These are phyloP conservation scores for Myriosclerotinia curreyana DNA, from an alignment of 2,329 filamentous ascomycete species.

Conservation along the genomic window DNA sequence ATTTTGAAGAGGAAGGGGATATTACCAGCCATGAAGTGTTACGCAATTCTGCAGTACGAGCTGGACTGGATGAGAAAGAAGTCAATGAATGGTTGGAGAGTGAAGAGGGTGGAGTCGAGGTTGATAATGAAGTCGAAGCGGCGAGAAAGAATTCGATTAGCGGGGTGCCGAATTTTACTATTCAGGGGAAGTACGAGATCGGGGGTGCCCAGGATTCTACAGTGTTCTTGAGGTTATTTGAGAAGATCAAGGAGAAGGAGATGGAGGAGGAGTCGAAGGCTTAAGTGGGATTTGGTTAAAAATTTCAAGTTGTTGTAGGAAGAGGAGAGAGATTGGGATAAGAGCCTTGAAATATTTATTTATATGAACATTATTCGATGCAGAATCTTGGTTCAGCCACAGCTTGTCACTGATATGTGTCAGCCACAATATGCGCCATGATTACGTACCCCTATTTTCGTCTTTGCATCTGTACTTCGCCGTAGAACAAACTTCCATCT, in stretches of 20 bases:
- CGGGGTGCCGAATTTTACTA: constrained; percentile 73
- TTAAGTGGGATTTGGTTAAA: constrained; percentile 10
- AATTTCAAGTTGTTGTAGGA: background rate
- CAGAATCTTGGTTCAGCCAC: background rate
- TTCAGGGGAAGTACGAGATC: constrained; percentile 65
- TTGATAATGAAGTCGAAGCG: constrained; percentile 38
- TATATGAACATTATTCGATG: background rate
- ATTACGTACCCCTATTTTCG: background rate
- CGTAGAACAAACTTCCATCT: background rate
- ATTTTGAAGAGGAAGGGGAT: constrained; percentile 63
- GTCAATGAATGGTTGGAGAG: constrained; percentile 53
- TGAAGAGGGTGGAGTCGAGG: constrained; percentile 51
- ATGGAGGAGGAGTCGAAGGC: constrained; percentile 32
- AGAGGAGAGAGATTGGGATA: background rate
- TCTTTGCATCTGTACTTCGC: background rate
- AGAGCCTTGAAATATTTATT: background rate
- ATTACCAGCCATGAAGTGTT: constrained; percentile 58
- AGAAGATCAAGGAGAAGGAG: constrained; percentile 47
- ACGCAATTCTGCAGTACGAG: constrained; percentile 50
- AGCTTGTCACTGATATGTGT: background rate
- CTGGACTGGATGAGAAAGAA: constrained; percentile 52
- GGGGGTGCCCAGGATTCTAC: constrained; percentile 69
- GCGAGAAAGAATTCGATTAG: constrained; percentile 50
- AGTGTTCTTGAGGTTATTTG: constrained; percentile 64
- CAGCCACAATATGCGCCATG: background rate